Evolutionary conservation across 2,329 filamentous ascomycete species (phyloP), one percentile per base, ranked within the genome.

Genomic region (Bipolaris sorokiniana): DNA sequence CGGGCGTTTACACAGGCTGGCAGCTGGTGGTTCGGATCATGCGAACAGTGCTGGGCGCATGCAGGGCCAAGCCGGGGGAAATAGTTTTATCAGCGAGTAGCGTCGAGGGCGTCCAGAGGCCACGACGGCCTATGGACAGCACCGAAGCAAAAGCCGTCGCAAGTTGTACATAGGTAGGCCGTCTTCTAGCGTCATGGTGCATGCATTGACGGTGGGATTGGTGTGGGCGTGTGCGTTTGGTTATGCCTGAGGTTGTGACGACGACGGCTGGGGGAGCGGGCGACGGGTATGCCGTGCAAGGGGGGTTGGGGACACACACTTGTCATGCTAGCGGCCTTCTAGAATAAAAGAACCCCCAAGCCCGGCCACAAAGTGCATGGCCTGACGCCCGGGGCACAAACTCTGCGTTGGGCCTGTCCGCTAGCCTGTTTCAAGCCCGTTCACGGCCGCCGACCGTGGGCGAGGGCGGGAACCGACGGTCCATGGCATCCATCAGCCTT

Each of bases 1-100:
- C 54, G 54, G 44, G 41, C 57, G 66, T 71, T 67, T 65, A 65
- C 63, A 66, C 63, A 64, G 68, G 67, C 71, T 70, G 67, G 67
- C 66, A 67, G 67, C 71, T 70, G 67, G 67, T 67, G 26, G 62
- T 57, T 57, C 52, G 47, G 59, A 56, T 45, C 44, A 56, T 62
- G 59, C 59, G 57, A 51, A 54, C 58, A 42, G 48, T 44, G 40
- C 22, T 38, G 40, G n/a, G 40, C 40, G 48, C 40, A 60, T 59
- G 61, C 53, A 48, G 45, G 56, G 56, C 58, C 52, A 48, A 50
- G 36, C 13, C 15, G n/a, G 48, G 56, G 54, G 55, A 46, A 61
- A 60, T 26, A 40, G 55, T 31, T 26, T 44, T 46, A 54, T 40
- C 46, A 28, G 7, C 7, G 9, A 28, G 26, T 9, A 28, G 26